Conservation (phyloP, 257 asterid species). For the Mentha longifolia region DNA sequence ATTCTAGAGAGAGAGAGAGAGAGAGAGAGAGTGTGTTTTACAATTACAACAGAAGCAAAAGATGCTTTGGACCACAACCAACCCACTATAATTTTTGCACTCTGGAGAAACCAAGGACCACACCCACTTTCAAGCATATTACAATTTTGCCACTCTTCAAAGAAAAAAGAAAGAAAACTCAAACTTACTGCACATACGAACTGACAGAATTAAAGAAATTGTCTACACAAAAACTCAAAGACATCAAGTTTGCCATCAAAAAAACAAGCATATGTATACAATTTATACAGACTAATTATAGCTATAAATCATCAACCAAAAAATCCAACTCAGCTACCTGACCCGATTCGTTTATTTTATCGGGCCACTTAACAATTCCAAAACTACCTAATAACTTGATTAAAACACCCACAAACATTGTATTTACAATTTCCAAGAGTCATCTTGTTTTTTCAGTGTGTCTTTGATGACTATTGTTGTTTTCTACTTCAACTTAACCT, state of each 20-base stretch:
- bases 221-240: constrained; percentile 32
- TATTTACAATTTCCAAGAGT: constrained; percentile 43
- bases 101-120: constrained; percentile 32
- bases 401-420: constrained; percentile 38
- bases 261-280: constrained; percentile 40
- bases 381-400: constrained; percentile 30
- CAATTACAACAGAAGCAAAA: background rate
- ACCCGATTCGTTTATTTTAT: constrained; percentile 14
- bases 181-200: constrained; percentile 14
- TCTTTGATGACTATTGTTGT: constrained; percentile 22
- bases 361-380: background rate
- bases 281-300: constrained; percentile 33
- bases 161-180: background rate
- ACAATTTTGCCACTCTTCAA: background rate
- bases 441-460: background rate
- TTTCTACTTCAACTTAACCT: constrained; percentile 30
- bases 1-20: background rate
- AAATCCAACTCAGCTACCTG: constrained; percentile 27
- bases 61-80: constrained; percentile 35
- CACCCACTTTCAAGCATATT: constrained; percentile 9
- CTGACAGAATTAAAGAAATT: constrained; percentile 24
- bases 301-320: constrained; percentile 27
- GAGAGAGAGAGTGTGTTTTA: background rate
- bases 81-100: constrained; percentile 12
- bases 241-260: constrained; percentile 40